Conservation (phyloP, 768 basidiomycete genomes). For the Udeniomyces megalosporus region DNA sequence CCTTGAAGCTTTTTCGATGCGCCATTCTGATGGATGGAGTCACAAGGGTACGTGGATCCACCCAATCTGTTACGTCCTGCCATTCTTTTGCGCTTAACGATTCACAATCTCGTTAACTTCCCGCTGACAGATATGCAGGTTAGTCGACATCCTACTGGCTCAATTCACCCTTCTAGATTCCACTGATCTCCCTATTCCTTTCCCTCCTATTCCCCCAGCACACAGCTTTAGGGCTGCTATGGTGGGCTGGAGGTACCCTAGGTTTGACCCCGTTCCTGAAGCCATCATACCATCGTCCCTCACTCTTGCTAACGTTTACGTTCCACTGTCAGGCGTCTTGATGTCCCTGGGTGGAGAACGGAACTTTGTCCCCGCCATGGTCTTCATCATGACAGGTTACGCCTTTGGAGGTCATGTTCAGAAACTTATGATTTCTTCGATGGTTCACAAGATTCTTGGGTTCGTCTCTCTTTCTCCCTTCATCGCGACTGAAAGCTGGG, state of each 20-base stretch:
- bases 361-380: background rate
- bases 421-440: constrained; percentile 64
- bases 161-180: no score
- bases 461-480: background rate
- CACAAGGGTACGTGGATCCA: background rate
- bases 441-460: constrained; percentile 34
- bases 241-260: constrained; percentile 80
- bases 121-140: no score
- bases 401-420: constrained; percentile 85
- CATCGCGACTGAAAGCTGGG: no score
- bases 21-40: constrained; percentile 13
- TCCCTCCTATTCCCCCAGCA: background rate
- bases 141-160: no score
- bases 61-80: no score
- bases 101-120: background rate
- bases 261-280: constrained; percentile 68
- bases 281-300: constrained; percentile 71
- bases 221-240: constrained; percentile 28
- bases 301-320: constrained; percentile 43
- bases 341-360: no score
- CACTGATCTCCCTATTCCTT: background rate
- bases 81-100: background rate
- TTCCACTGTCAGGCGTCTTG: background rate
- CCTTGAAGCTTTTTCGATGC: constrained; percentile 13
- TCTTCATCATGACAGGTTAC: constrained; percentile 76